Conservation (phyloP, 2,329 filamentous ascomycete genomes). For the Fusarium mangiferae region DNA sequence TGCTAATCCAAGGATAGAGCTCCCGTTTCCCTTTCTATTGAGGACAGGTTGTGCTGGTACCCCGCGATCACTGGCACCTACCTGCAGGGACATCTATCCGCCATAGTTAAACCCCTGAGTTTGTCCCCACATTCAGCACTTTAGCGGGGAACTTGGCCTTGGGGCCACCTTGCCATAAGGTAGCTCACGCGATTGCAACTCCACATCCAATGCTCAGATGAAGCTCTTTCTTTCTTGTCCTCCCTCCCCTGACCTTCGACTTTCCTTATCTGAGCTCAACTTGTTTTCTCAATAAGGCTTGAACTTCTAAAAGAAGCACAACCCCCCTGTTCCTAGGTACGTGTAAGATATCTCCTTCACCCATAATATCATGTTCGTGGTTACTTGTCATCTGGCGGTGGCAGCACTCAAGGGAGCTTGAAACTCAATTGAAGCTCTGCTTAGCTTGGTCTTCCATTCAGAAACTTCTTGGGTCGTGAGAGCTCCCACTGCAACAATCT, state of each 20-base stretch:
- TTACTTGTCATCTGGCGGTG: constrained; percentile 29
- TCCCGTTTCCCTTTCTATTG: not conserved
- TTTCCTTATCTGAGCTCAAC: constrained; percentile 36
- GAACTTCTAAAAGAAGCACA: constrained; percentile 1
- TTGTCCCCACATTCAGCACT: constrained; percentile 41
- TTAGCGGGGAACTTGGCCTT: constrained; percentile 41
- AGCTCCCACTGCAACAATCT: not conserved
- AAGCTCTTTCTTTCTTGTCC: constrained; percentile 35
- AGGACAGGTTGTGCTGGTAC: constrained; percentile 22
- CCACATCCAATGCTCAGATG: constrained; percentile 30
- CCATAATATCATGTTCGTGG: not conserved
- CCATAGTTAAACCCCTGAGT: constrained; percentile 34
- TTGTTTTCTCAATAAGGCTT: constrained; percentile 37
- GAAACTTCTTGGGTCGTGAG: not conserved
- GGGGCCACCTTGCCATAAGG: constrained; percentile 51
- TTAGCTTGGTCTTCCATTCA: not conserved
- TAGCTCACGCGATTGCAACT: constrained; percentile 44
- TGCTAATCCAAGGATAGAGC: not conserved
- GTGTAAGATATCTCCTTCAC: constrained; percentile 24
- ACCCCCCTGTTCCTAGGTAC: constrained; percentile 35
- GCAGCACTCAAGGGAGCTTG: constrained; percentile 23
- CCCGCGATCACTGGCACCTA: constrained; percentile 35
- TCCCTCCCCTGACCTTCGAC: constrained; percentile 15
- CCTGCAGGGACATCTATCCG: constrained; percentile 19
- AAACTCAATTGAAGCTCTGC: constrained; percentile 9